These are phyloP conservation scores for Coniosporium uncinatum DNA, from an alignment of 2,329 filamentous ascomycete genomes.

Conservation along the genomic window DNA sequence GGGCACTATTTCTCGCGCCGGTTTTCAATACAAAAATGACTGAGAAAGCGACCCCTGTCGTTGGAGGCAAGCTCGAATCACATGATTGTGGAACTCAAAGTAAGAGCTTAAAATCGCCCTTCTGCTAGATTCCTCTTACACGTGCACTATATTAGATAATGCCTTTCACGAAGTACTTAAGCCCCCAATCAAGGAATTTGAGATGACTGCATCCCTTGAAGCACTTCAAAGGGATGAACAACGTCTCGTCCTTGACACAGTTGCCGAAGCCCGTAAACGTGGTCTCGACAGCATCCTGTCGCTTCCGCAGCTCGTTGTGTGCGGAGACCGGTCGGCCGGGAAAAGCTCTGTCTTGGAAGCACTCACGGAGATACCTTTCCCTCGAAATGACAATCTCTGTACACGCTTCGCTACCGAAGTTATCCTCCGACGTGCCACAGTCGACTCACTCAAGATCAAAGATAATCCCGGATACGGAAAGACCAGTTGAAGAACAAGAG, in stretches of 20 bases:
- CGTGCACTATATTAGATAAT: too few relatives aligned
- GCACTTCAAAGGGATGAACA: not conserved
- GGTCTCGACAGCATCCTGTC: slow-evolving; percentile 1
- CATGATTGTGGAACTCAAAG: too few relatives aligned
- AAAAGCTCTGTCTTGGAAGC: slow-evolving; percentile 14
- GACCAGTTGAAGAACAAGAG: slow-evolving; percentile 8
- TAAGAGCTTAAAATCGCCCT: too few relatives aligned
- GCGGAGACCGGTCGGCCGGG: slow-evolving; percentile 15
- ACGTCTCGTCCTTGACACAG: slow-evolving; percentile 1
- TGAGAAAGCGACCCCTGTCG: too few relatives aligned
- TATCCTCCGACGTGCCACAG: slow-evolving; percentile 19
- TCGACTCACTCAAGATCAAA: too few relatives aligned
- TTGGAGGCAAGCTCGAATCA: too few relatives aligned
- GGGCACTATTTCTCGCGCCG: too few relatives aligned
- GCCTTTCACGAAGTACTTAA: too few relatives aligned
- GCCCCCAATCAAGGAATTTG: too few relatives aligned
- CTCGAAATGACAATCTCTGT: slow-evolving; percentile 9
- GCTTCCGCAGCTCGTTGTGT: slow-evolving; percentile 13
- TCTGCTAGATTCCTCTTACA: too few relatives aligned
- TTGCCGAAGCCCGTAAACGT: not conserved
- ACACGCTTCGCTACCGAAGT: slow-evolving; percentile 13
- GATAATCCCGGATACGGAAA: slow-evolving; percentile 16
- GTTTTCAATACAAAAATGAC: too few relatives aligned
- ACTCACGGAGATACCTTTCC: slow-evolving; percentile 11
- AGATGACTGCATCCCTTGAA: not conserved